These are phyloP conservation scores for Cyclocybe cylindracea DNA, from an alignment of 768 basidiomycete genomes.

Conservation along the genomic window DNA sequence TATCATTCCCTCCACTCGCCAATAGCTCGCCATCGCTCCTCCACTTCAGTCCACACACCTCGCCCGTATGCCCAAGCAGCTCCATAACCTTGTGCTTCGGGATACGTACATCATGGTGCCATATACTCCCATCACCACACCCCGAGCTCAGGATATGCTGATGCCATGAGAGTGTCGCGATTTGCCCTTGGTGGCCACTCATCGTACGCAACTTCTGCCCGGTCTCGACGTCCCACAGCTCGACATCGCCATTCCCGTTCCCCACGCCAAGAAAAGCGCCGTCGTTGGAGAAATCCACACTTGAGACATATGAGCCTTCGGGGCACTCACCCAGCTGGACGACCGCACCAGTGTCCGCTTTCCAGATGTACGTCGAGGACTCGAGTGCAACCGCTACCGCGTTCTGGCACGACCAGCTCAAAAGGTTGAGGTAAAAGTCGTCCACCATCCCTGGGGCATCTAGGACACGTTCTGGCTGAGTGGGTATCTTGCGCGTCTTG, in stretches of 20 bases:
- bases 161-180: constrained; percentile 87
- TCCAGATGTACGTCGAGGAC: constrained; percentile 90
- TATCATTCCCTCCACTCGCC: constrained; percentile 96
- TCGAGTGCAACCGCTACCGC: constrained; percentile 88
- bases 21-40: constrained; percentile 84
- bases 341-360: constrained; percentile 87
- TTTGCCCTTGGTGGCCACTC: constrained; percentile 81
- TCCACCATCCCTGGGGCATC: constrained; percentile 94
- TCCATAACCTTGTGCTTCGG: constrained; percentile 89
- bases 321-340: constrained; percentile 73
- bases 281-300: constrained; percentile 78
- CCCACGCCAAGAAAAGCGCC: constrained; percentile 84
- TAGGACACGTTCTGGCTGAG: constrained; percentile 88
- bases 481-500: constrained; percentile 82
- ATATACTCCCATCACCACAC: constrained; percentile 92
- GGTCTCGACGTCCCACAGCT: constrained; percentile 91
- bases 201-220: constrained; percentile 87
- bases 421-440: constrained; percentile 95
- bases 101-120: constrained; percentile 94
- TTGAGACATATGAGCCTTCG: constrained; percentile 73
- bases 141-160: constrained; percentile 85
- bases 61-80: constrained; percentile 85
- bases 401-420: constrained; percentile 88
- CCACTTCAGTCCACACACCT: constrained; percentile 94
- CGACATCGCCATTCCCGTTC: constrained; percentile 79